Percentiles rank a stretch among this genome's conserved stretches.
Conservation (phyloP, 2,329 filamentous ascomycete species). For the Trichoderma endophyticum region DNA sequence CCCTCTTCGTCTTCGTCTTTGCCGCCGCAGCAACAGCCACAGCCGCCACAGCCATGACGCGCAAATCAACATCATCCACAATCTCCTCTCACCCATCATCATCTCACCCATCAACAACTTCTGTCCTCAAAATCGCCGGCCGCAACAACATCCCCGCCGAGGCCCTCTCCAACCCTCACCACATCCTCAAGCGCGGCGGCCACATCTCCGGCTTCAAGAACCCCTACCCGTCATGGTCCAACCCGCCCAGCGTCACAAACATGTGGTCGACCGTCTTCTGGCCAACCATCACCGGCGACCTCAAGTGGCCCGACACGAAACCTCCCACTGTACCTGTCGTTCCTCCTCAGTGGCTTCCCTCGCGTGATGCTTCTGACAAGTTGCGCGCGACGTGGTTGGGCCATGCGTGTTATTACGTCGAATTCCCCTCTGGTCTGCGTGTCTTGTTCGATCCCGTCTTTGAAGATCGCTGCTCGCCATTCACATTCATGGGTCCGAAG, state of each 20-base stretch:
- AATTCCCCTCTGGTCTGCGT: constrained; percentile 80
- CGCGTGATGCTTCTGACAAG: constrained; percentile 51
- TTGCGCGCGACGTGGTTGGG: constrained; percentile 92
- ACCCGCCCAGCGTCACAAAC: constrained; percentile 22
- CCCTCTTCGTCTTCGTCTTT: not conserved
- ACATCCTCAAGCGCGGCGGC: constrained; percentile 41
- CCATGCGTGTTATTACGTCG: constrained; percentile 89
- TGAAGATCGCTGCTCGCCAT: constrained; percentile 78
- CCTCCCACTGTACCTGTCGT: constrained; percentile 64
- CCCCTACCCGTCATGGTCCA: constrained; percentile 46
- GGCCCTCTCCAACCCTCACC: constrained; percentile 46
- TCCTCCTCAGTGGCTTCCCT: constrained; percentile 63
- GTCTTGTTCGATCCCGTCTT: constrained; percentile 95
- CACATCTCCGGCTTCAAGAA: constrained; percentile 47
- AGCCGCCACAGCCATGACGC: constrained; percentile 19
- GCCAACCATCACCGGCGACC: constrained; percentile 41
- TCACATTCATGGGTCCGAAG: constrained; percentile 67
- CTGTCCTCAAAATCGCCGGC: constrained; percentile 36
- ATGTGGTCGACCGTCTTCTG: constrained; percentile 35
- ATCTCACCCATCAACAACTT: constrained; percentile 25
- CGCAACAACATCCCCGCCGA: constrained; percentile 39
- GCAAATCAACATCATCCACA: constrained; percentile 7
- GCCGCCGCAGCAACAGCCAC: constrained; percentile 1
- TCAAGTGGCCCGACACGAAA: constrained; percentile 56
- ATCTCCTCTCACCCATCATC: constrained; percentile 17